phyloP scores from a whole-genome alignment of 805 yeast genomes.

The Ogataea naganishii region DNA sequence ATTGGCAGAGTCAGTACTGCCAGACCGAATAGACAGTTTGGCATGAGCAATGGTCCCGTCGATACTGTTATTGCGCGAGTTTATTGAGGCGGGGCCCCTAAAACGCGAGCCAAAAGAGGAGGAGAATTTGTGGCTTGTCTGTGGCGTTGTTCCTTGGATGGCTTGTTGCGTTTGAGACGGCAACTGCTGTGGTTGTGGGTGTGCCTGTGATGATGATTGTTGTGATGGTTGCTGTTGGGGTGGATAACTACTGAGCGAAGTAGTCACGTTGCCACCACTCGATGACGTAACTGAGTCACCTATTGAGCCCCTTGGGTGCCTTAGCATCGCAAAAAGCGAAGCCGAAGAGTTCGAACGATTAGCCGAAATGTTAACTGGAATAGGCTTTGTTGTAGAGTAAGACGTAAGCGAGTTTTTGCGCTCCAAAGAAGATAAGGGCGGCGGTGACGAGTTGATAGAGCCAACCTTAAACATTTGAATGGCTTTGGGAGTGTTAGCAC shows the following conservation, averaged over 20 bases:
- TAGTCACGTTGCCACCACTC: slow-evolving; percentile 13
- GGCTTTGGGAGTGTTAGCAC: no score
- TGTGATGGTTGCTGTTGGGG: slow-evolving; percentile 4
- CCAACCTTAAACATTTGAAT: slow-evolving; percentile 60
- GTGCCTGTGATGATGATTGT: slow-evolving; percentile 4
- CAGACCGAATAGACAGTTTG: slow-evolving; percentile 5
- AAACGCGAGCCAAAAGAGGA: slow-evolving; percentile 65
- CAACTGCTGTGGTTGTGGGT: slow-evolving; percentile 4
- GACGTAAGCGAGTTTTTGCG: slow-evolving; percentile 21
- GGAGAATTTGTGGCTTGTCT: slow-evolving; percentile 48
- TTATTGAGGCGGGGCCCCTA: slow-evolving; percentile 13
- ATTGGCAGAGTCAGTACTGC: slow-evolving; percentile 11
- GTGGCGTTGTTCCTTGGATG: slow-evolving; percentile 8
- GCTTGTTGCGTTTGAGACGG: slow-evolving; percentile 1
- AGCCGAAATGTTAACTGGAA: slow-evolving; percentile 30
- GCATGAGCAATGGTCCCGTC: slow-evolving; percentile 16
- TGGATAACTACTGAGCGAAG: neutral
- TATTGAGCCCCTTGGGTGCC: slow-evolving; percentile 27
- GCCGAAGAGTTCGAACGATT: slow-evolving; percentile 43
- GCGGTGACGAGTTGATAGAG: slow-evolving; percentile 36
- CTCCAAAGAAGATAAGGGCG: slow-evolving; percentile 13
- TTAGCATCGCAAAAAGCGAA: slow-evolving; percentile 41
- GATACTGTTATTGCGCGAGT: slow-evolving; percentile 21
- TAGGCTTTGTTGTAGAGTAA: slow-evolving; percentile 19
- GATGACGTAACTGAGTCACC: slow-evolving; percentile 38